phyloP scores from a whole-genome alignment of 179 eudicot genomes.

The Carnegiea gigantea region DNA sequence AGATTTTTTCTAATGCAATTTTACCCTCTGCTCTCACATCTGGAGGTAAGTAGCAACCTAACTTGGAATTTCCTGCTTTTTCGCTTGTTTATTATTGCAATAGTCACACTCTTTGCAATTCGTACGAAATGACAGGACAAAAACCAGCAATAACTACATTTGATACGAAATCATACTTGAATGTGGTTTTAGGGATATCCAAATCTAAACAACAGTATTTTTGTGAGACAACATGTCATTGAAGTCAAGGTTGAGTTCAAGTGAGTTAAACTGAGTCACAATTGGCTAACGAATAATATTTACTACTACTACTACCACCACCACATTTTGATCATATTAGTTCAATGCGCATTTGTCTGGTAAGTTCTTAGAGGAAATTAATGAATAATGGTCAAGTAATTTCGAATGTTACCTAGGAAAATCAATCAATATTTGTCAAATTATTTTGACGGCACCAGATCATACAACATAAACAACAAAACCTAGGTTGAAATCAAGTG shows the following conservation, averaged over 20 bases:
- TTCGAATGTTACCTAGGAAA: background rate
- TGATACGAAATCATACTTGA: no score
- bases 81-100: background rate
- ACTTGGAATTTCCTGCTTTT: background rate
- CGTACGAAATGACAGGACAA: no score
- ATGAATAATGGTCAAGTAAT: background rate
- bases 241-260: background rate
- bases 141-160: no score
- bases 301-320: no score
- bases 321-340: background rate
- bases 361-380: background rate
- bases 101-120: background rate
- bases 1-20: conserved; percentile 14
- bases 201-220: no score
- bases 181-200: no score
- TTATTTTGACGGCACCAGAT: background rate
- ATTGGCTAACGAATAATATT: no score
- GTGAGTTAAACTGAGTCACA: background rate
- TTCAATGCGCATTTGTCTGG: background rate
- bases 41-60: background rate
- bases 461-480: background rate
- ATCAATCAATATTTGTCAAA: background rate
- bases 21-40: no score
- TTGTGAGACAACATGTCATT: background rate
- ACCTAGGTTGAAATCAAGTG: background rate